Evolutionary conservation across 495 filamentous ascomycete genomes (phyloP), one percentile per base, ranked within the genome.

Genomic region (Penicillium chermesinum): DNA sequence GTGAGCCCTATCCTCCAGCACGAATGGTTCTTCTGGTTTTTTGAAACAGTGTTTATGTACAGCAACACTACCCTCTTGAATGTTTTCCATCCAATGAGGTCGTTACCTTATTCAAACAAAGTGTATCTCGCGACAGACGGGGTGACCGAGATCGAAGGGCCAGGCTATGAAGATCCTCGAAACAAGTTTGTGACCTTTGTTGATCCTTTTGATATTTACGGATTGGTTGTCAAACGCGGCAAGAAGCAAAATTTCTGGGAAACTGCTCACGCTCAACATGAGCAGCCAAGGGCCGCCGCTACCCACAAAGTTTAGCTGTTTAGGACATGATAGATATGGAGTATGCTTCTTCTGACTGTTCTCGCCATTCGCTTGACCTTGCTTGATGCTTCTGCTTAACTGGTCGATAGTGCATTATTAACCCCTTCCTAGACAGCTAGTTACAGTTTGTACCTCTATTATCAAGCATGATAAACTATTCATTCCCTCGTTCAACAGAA

Each of bases 21-120:
- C 42, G 85, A 89, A 59, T 84, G 79, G 78, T 87, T 79, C 59
- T 87, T 88, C 58, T 88, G 79, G 65, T 69, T 88, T 27, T 88
- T 88, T 50, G 86, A 88, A 60, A 75, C 73, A 0, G 59, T 60
- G 9, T 62, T 85, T 41, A 88, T 89, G 85, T 69, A 83, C 2
- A 39, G 54, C 38, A 88, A 88, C 46, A 73, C 68, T 16, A 65
- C 76, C 8, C 48, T 88, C 59, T 58, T 84, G 46, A 88, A 88
- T 52, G 55, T 77, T 9, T 71, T 81, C 18, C 82, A 86, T 58
- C 85, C 85, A 13, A 74, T 79, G 53, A 56, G 53, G 19, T 83
- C 70, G 49, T 65, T 89, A 38, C 86, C 86, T 0, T 64, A 68
- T 38, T 78, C 76, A 43, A 79, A 79, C 39, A 84, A 82, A 56